A percentile compares a stretch with the other conserved stretches of the same genome.
phyloP scores from a whole-genome alignment of 1,284 basidiomycete genomes.

The Rhizopogon parksii region DNA sequence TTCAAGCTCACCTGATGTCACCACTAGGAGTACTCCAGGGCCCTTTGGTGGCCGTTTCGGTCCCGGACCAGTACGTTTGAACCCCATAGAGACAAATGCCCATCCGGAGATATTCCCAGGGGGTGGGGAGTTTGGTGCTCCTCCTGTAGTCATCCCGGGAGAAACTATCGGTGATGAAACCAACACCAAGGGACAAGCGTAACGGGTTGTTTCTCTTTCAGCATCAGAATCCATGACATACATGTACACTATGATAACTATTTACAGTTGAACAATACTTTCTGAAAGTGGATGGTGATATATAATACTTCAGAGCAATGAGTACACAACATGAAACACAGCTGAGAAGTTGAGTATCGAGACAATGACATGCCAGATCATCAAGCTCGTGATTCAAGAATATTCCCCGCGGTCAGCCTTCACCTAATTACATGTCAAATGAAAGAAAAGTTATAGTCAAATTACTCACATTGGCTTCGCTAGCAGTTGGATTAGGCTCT shows the following conservation, averaged over 20 bases:
- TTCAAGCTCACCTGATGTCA: conserved; percentile 7
- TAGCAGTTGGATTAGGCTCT: conserved; percentile 5
- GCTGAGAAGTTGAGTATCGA: neutral
- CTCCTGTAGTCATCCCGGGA: conserved; percentile 21
- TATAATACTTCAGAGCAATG: neutral
- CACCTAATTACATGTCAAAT: neutral
- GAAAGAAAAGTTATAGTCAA: neutral
- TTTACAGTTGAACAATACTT: neutral
- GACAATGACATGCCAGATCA: neutral
- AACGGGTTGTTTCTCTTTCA: too few relatives aligned
- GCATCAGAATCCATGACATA: neutral
- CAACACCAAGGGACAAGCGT: neutral
- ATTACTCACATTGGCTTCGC: conserved; percentile 16
- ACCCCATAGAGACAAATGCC: conserved; percentile 16
- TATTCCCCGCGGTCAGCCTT: neutral
- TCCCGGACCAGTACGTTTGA: conserved; percentile 16
- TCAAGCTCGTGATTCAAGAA: neutral
- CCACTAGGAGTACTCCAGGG: conserved; percentile 14
- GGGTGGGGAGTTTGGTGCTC: conserved; percentile 19
- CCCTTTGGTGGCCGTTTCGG: conserved; percentile 9
- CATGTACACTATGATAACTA: neutral
- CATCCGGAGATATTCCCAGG: conserved; percentile 11
- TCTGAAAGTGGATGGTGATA: neutral
- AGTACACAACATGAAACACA: neutral
- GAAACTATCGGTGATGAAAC: conserved; percentile 21